Evolutionary conservation across 345 rosid genomes (phyloP).

Genomic region (Citrus australasica): DNA sequence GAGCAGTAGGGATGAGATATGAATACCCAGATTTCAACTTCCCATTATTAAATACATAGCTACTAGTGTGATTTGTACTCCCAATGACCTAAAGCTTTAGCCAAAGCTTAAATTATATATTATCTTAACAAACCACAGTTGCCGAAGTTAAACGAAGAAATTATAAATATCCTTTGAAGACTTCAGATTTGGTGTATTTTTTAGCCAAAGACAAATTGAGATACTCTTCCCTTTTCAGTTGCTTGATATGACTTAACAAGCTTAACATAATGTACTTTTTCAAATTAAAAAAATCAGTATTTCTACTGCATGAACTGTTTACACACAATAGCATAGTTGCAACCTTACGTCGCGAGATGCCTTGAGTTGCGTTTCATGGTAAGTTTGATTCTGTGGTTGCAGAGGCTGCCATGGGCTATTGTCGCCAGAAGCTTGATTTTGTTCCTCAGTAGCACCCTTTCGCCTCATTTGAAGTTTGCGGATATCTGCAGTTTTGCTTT

Average conservation of each 20-base stretch:
- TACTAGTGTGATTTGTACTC: neutral
- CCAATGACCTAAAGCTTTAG: neutral
- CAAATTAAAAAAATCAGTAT: neutral
- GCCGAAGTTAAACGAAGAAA: neutral
- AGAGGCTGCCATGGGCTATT: slow-evolving; percentile 51
- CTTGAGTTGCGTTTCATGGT: slow-evolving; percentile 87
- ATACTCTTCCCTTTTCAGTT: neutral
- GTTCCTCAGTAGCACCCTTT: slow-evolving; percentile 47
- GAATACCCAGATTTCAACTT: neutral
- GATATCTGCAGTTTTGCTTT: slow-evolving; percentile 70
- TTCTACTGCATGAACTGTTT: slow-evolving; percentile 27
- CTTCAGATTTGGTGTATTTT: neutral
- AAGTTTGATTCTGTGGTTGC: slow-evolving; percentile 37
- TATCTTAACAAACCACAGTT: neutral
- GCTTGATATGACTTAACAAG: neutral
- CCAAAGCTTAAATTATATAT: neutral
- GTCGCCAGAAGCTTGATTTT: slow-evolving; percentile 32
- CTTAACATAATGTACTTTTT: neutral
- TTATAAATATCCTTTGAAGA: neutral
- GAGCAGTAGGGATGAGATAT: neutral
- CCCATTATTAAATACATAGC: neutral
- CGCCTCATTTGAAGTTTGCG: slow-evolving; percentile 69
- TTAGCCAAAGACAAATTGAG: neutral
- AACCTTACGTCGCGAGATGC: slow-evolving; percentile 99
- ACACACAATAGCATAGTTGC: slow-evolving; percentile 47